A percentile compares a stretch with the other conserved stretches of the same genome.
Conservation (phyloP, 164 flowering plant species). For the Tetrastigma voinierianum region DNA sequence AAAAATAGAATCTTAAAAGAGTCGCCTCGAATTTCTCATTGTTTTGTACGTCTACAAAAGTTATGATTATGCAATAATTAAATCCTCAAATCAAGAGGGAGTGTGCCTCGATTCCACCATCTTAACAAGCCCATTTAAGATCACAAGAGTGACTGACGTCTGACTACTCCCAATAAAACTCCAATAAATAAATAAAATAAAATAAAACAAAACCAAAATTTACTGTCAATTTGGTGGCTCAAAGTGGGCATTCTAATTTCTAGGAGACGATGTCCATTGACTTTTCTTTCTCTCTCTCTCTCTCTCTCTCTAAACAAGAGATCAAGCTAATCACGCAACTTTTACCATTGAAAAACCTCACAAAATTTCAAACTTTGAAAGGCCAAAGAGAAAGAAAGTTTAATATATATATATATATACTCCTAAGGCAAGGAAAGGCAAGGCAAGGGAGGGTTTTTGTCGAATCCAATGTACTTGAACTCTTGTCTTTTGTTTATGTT, state of each 20-base stretch:
- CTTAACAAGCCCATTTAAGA: too few relatives aligned
- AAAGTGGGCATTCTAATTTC: conserved; percentile 13
- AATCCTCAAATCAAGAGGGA: too few relatives aligned
- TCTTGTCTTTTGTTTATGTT: conserved; percentile 3
- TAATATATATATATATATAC: too few relatives aligned
- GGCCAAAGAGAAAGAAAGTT: neutral
- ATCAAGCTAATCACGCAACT: conserved; percentile 1
- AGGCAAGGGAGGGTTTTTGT: too few relatives aligned
- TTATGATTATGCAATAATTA: too few relatives aligned
- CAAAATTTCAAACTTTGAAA: neutral
- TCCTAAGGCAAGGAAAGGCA: too few relatives aligned
- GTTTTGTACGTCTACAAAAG: too few relatives aligned
- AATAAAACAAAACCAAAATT: neutral
- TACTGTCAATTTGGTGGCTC: conserved; percentile 25
- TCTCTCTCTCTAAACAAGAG: neutral
- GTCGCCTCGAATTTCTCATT: too few relatives aligned
- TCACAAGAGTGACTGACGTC: too few relatives aligned
- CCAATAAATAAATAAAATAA: neutral
- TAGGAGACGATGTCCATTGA: conserved; percentile 16
- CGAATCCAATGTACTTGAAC: conserved; percentile 17
- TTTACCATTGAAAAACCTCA: neutral
- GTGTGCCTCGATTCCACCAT: too few relatives aligned
- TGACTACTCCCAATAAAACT: too few relatives aligned
- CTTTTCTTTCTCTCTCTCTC: conserved; percentile 4
- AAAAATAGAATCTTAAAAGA: too few relatives aligned